phyloP scores from a whole-genome alignment of 2,329 filamentous ascomycete species.

The Periconia macrospinosa region DNA sequence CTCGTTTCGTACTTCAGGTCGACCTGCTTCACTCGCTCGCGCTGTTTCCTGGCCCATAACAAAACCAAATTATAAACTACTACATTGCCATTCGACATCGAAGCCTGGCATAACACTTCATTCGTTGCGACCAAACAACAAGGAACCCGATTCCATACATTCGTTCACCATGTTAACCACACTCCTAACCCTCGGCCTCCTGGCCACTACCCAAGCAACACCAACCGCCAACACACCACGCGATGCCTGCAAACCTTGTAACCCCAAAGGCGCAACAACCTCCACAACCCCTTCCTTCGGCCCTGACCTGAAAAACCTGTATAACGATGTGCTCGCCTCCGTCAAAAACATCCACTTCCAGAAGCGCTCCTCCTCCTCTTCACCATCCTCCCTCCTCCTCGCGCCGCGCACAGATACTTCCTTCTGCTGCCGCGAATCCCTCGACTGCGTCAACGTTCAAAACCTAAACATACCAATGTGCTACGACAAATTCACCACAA shows the following conservation, averaged over 20 bases:
- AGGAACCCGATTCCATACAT: background rate
- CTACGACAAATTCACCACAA: conserved; percentile 57
- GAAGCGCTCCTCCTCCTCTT: conserved; percentile 17
- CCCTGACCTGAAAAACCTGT: conserved; percentile 37
- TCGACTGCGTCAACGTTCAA: conserved; percentile 47
- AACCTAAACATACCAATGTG: conserved; percentile 51
- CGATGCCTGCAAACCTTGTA: conserved; percentile 38
- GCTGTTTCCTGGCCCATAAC: background rate
- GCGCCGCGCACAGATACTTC: conserved; percentile 11
- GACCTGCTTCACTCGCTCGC: background rate
- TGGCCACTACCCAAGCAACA: conserved; percentile 22
- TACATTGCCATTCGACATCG: background rate
- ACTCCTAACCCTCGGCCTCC: conserved; percentile 26
- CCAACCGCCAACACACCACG: conserved; percentile 22
- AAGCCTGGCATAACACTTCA: background rate
- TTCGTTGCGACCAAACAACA: background rate
- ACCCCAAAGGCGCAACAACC: conserved; percentile 37
- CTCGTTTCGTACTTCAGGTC: background rate
- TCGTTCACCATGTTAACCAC: conserved; percentile 24
- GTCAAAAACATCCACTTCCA: conserved; percentile 37
- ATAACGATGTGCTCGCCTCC: conserved; percentile 37
- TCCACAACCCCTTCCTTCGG: conserved; percentile 35
- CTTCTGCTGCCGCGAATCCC: conserved; percentile 41
- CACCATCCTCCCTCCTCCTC: conserved; percentile 13
- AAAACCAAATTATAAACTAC: background rate